Evolutionary conservation across 805 yeast genomes (phyloP).

Genomic region (Debaryomyces tyrocola): DNA sequence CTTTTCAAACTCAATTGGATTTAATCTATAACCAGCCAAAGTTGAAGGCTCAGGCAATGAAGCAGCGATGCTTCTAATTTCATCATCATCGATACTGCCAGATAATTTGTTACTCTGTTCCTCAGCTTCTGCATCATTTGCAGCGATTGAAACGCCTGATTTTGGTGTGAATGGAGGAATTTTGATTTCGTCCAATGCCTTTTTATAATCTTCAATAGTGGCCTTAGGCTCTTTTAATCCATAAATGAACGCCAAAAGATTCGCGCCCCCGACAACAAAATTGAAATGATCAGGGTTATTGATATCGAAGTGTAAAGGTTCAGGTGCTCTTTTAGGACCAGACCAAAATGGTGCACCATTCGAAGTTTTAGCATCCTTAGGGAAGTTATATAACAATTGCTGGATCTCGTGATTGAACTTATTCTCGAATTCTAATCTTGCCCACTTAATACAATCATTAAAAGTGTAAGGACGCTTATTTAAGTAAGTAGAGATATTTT

Average conservation of each 20-base stretch:
- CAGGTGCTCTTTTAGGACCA: conserved; percentile 96
- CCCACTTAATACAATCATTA: conserved; percentile 96
- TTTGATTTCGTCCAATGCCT: conserved; percentile 50
- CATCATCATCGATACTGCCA: conserved; percentile 55
- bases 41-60: conserved; percentile 86
- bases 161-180: conserved; percentile 67
- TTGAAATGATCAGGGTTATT: conserved; percentile 75
- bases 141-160: conserved; percentile 77
- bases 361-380: conserved; percentile 87
- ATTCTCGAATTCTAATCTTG: conserved; percentile 82
- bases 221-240: conserved; percentile 79
- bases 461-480: conserved; percentile 82
- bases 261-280: conserved; percentile 87
- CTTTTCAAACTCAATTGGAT: conserved; percentile 94
- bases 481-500: conserved; percentile 74
- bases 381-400: conserved; percentile 92
- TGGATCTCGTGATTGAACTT: conserved; percentile 83
- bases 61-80: conserved; percentile 66
- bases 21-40: conserved; percentile 82
- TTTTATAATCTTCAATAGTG: conserved; percentile 51
- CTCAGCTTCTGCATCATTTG: conserved; percentile 84
- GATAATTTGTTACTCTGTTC: conserved; percentile 56
- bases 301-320: conserved; percentile 75
- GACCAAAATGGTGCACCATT: conserved; percentile 96
- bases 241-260: conserved; percentile 84